Percentiles rank a stretch among this genome's conserved stretches.
phyloP scores from a whole-genome alignment of 2,329 filamentous ascomycete genomes.

The Westerdykella ornata region DNA sequence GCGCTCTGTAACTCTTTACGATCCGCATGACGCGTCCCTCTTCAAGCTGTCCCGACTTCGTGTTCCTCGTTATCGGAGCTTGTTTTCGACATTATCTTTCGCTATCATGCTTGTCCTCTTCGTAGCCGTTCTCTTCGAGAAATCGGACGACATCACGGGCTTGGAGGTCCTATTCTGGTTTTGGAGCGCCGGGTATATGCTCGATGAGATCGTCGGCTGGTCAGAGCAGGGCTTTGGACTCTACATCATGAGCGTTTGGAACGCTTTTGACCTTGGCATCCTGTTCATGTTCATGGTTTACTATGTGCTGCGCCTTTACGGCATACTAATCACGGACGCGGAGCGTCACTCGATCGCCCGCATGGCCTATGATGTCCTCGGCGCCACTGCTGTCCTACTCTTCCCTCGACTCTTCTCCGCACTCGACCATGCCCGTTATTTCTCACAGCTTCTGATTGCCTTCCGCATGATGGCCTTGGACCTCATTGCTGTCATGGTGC shows the following conservation, averaged over 20 bases:
- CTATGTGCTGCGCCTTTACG: constrained; percentile 83
- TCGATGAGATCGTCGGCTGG: constrained; percentile 92
- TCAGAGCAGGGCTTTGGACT: constrained; percentile 94
- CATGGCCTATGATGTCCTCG: constrained; percentile 89
- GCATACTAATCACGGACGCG: constrained; percentile 72
- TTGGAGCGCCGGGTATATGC: constrained; percentile 95
- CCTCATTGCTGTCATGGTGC: constrained; percentile 71
- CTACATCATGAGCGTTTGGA: constrained; percentile 98
- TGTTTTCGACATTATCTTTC: constrained; percentile 82
- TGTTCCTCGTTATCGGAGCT: constrained; percentile 84
- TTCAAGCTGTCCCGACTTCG: constrained; percentile 87
- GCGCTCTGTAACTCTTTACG: constrained; percentile 78
- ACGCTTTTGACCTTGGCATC: constrained; percentile 88
- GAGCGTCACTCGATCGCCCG: constrained; percentile 62
- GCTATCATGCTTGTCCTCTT: constrained; percentile 80
- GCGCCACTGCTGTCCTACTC: constrained; percentile 80
- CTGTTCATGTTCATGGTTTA: constrained; percentile 78
- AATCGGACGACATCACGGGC: constrained; percentile 72
- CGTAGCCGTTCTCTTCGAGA: constrained; percentile 68
- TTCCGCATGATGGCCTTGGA: constrained; percentile 93
- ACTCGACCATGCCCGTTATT: constrained; percentile 91
- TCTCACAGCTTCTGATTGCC: constrained; percentile 87
- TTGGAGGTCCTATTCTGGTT: constrained; percentile 93
- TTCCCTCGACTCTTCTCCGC: constrained; percentile 89
- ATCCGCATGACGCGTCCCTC: constrained; percentile 80